Evolutionary conservation across 164 flowering plant species (phyloP).

Genomic region (Nelumbo lutea): DNA sequence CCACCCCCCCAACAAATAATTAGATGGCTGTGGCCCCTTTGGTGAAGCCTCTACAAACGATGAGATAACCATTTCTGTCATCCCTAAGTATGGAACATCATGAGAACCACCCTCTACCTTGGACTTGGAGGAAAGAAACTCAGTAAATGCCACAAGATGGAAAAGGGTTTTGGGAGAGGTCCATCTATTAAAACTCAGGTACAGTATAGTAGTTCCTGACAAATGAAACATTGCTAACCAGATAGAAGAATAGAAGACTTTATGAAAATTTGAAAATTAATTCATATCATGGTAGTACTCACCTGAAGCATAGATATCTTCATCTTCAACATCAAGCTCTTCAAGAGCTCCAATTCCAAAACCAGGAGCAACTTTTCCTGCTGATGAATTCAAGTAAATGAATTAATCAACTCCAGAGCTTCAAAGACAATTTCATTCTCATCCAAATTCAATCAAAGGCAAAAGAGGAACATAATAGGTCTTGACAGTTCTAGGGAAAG

Average conservation of each 20-base stretch:
- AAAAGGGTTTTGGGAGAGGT: too few species aligned
- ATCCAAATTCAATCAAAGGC: conserved; percentile 1
- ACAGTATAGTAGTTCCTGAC: neutral
- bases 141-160: too few species aligned
- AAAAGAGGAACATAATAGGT: neutral
- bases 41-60: too few species aligned
- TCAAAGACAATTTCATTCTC: conserved; percentile 6
- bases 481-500: neutral
- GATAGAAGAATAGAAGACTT: conserved; percentile 1
- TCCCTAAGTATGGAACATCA: too few species aligned
- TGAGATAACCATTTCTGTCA: too few species aligned
- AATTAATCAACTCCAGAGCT: conserved; percentile 14
- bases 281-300: conserved; percentile 11
- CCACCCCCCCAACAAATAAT: neutral
- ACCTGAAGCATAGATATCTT: conserved; percentile 84
- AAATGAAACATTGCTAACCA: neutral
- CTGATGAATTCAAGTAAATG: conserved; percentile 33
- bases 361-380: conserved; percentile 88
- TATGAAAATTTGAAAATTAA: neutral
- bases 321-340: conserved; percentile 90
- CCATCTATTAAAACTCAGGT: neutral
- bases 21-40: neutral
- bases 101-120: too few species aligned
- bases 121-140: too few species aligned
- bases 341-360: conserved; percentile 99